Evolutionary conservation across 2,329 filamentous ascomycete genomes (phyloP).

Genomic region (Colletotrichum lentis): DNA sequence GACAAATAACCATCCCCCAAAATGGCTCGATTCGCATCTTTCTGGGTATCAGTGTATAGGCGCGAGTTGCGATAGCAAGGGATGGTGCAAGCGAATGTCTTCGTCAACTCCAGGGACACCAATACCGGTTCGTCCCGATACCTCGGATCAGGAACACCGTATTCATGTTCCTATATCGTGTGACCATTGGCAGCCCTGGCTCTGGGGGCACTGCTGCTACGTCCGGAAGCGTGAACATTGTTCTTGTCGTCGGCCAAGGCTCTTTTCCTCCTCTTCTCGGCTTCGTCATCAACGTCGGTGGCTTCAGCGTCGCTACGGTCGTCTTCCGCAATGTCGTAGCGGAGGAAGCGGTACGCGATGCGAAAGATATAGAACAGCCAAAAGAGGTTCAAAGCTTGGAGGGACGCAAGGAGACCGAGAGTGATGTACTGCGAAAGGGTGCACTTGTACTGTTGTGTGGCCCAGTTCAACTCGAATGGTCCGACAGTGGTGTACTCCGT

Average conservation of each 20-base stretch:
- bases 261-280: conserved; percentile 43
- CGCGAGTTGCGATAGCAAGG: neutral
- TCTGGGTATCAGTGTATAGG: neutral
- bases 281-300: conserved; percentile 57
- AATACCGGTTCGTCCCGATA: neutral
- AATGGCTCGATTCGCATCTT: neutral
- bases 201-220: conserved; percentile 16
- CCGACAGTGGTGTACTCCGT: conserved; percentile 79
- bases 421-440: conserved; percentile 74
- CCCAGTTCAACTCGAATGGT: conserved; percentile 80
- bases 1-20: neutral
- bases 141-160: neutral
- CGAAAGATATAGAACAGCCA: conserved; percentile 82
- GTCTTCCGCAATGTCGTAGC: conserved; percentile 69
- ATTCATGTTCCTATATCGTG: neutral
- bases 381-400: conserved; percentile 81
- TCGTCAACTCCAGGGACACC: conserved; percentile 4
- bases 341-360: conserved; percentile 76
- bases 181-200: conserved; percentile 28
- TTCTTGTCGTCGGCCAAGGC: conserved; percentile 14
- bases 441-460: conserved; percentile 79
- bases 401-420: conserved; percentile 66
- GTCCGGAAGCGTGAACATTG: conserved; percentile 35
- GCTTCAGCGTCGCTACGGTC: conserved; percentile 76
- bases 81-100: conserved; percentile 21